Conservation (phyloP, 1,284 basidiomycete species). For the Stereum hirsutum region DNA sequence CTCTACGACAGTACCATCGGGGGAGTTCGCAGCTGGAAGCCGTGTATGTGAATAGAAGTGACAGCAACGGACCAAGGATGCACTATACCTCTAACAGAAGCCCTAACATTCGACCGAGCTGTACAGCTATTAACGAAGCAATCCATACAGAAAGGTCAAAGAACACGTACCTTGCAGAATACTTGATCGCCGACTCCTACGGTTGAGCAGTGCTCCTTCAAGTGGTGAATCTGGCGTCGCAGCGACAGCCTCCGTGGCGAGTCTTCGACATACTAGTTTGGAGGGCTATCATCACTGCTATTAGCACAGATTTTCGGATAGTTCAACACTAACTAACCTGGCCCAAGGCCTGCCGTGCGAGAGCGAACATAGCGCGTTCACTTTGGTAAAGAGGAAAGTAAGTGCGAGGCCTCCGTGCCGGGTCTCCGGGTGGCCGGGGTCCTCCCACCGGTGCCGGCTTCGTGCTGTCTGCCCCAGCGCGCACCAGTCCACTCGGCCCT, state of each 20-base stretch:
- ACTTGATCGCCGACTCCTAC: too few relatives aligned
- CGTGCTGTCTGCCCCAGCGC: background rate
- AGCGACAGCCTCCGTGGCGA: background rate
- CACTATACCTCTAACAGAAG: background rate
- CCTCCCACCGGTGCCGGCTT: background rate
- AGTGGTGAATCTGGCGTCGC: background rate
- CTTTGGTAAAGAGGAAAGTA: background rate
- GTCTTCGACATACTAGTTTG: background rate
- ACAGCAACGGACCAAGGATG: too few relatives aligned
- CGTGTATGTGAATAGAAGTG: too few relatives aligned
- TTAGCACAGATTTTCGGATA: background rate
- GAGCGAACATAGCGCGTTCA: constrained; percentile 18
- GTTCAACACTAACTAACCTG: constrained; percentile 13
- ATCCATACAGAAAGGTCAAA: too few relatives aligned
- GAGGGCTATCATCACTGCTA: background rate
- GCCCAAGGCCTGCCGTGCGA: constrained; percentile 15
- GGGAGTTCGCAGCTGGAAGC: too few relatives aligned
- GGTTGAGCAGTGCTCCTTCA: too few relatives aligned
- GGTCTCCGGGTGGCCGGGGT: background rate
- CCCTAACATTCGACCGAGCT: too few relatives aligned
- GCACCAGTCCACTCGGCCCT: constrained; percentile 19
- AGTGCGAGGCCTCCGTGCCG: background rate
- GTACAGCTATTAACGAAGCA: too few relatives aligned
- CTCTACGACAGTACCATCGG: background rate
- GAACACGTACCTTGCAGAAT: too few relatives aligned